phyloP scores from a whole-genome alignment of 192 early-diverging fungal genomes.

The Coemansia sp. region DNA sequence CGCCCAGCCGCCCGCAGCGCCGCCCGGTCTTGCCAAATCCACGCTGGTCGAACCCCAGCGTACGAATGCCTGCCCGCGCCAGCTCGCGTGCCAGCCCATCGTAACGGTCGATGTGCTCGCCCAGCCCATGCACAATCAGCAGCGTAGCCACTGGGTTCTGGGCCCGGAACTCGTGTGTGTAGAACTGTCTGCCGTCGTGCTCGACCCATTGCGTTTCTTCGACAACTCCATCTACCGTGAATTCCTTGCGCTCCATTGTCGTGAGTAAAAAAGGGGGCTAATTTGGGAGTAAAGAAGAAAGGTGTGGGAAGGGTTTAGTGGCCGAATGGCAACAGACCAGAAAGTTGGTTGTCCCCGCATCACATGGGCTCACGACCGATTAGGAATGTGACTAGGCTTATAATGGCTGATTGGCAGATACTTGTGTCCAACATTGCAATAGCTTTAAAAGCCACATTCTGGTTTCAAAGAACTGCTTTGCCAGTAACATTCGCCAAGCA shows the following conservation, averaged over 20 bases:
- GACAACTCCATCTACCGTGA: constrained; percentile 21
- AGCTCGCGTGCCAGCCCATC: constrained; percentile 49
- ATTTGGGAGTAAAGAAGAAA: not conserved
- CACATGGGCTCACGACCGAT: too few relatives aligned
- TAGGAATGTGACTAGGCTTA: too few relatives aligned
- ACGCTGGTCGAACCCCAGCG: constrained; percentile 60
- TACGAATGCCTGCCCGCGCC: constrained; percentile 55
- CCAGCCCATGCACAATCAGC: constrained; percentile 60
- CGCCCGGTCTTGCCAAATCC: constrained; percentile 62
- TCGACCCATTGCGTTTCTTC: constrained; percentile 38
- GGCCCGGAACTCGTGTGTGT: constrained; percentile 35
- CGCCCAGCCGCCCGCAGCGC: constrained; percentile 39
- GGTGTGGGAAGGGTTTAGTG: not conserved
- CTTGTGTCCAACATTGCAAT: too few relatives aligned
- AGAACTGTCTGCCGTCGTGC: constrained; percentile 21
- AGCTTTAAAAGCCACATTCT: too few relatives aligned
- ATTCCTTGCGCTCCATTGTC: not conserved
- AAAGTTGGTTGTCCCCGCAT: too few relatives aligned
- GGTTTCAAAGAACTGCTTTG: too few relatives aligned
- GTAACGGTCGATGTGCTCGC: constrained; percentile 65
- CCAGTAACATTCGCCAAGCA: too few relatives aligned
- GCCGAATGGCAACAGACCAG: too few relatives aligned
- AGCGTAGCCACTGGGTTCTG: constrained; percentile 49
- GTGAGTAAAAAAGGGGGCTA: not conserved
- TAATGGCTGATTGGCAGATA: too few relatives aligned